Base-by-base conservation (phyloP, 208 protist species). In the Jaenimonas drosophilae region DNA sequence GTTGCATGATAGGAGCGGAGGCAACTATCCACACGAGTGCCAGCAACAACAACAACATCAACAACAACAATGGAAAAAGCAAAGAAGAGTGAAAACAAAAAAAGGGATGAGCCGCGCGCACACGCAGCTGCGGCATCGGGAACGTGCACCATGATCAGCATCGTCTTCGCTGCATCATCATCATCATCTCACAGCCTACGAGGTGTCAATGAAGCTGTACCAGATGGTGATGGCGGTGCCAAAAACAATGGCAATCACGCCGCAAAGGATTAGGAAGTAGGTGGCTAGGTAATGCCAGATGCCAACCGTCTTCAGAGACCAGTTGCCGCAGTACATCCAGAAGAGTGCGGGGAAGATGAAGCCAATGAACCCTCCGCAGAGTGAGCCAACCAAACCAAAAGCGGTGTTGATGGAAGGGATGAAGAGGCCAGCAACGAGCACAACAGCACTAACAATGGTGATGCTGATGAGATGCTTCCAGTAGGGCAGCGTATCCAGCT, bases 321-420 rank as follows among this genome's bases (percentile, higher is more conserved):
- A 63, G 32, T 52, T 58, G 3, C 47, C 62, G 23, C 17, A 34
- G 49, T 55, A 69, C 62, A 51, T 62, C 34, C 45, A 31, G 6
- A 59, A 29, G 25, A 76, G 45, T 2, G 68, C 37, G 6, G 68
- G 68, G 25, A 73, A 54, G 23, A 71, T 49, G 33, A 76, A 76
- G 16, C 68, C 59, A 17, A 71, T 31, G 14, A 64, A 57, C 0
- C 51, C 59, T 4, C 47, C 58, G 39, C 32, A 64, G n/a, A 71
- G 25, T n/a, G 45, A 29, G 12, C 68, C 68, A 19, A 67, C 26
- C 29, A 76, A 23, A 11, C 46, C 50, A 48, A 76, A 71, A 0
- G 68, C 64, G 11, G 59, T 21, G 37, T 11, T 21, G 6, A 42
- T 21, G 37, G 14, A 11, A 20, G 9, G 7, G 37, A 42, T 11